phyloP scores from a whole-genome alignment of 139 green algal genomes.

The Trebouxia sp. region DNA sequence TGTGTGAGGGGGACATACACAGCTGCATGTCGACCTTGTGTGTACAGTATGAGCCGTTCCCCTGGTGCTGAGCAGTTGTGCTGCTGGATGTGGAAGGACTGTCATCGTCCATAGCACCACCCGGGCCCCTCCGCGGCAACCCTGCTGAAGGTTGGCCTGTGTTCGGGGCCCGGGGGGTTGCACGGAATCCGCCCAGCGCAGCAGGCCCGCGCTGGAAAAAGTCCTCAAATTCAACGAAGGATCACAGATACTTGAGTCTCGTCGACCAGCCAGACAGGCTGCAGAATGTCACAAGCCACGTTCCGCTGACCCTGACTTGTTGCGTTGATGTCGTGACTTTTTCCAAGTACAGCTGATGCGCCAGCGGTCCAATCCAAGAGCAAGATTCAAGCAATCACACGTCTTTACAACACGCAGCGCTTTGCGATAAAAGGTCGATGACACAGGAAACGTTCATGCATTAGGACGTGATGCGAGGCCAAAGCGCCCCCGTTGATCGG shows the following conservation, averaged over 20 bases:
- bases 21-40: conserved; percentile 28
- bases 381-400: too few species aligned
- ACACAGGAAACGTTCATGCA: too few species aligned
- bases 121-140: neutral
- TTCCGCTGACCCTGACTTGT: neutral
- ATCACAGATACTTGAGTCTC: neutral
- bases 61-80: neutral
- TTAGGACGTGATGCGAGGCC: neutral
- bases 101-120: neutral
- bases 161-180: neutral
- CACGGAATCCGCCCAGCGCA: conserved; percentile 18
- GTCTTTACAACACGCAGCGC: too few species aligned
- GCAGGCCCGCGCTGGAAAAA: too few species aligned
- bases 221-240: too few species aligned
- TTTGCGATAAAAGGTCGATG: too few species aligned
- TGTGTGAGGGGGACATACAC: too few species aligned
- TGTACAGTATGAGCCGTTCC: neutral
- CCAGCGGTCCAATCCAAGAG: too few species aligned
- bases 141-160: neutral
- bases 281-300: too few species aligned
- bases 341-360: too few species aligned
- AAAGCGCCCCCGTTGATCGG: neutral
- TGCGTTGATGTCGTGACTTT: neutral
- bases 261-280: neutral
- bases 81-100: conserved; percentile 15